These are phyloP conservation scores for Metarhizium robertsii DNA, from an alignment of 2,329 filamentous ascomycete genomes.

Conservation along the genomic window DNA sequence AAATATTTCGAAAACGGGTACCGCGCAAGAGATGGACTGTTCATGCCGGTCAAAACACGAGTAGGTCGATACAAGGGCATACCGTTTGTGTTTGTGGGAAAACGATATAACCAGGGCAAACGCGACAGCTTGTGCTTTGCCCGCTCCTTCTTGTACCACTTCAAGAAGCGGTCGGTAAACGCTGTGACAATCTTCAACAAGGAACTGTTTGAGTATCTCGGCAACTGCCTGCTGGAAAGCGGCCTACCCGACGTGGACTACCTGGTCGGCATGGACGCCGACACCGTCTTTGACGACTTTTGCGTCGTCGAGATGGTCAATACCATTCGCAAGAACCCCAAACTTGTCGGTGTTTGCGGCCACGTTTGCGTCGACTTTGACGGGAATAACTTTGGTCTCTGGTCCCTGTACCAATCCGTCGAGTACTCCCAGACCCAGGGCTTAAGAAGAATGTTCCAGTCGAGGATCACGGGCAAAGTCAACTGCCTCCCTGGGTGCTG, in stretches of 20 bases:
- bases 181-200: constrained; percentile 36
- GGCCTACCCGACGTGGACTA: constrained; percentile 31
- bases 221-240: constrained; percentile 26
- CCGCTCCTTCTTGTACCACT: constrained; percentile 39
- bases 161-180: constrained; percentile 31
- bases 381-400: constrained; percentile 29
- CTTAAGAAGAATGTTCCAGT: constrained; percentile 38
- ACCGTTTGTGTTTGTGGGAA: constrained; percentile 38
- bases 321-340: constrained; percentile 31
- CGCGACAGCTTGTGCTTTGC: constrained; percentile 39
- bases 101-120: constrained; percentile 40
- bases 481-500: constrained; percentile 40
- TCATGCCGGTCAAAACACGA: constrained; percentile 35
- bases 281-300: constrained; percentile 34
- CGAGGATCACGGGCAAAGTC: constrained; percentile 38
- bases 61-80: constrained; percentile 35
- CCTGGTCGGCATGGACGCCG: constrained; percentile 38
- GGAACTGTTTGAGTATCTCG: constrained; percentile 31
- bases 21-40: constrained; percentile 33
- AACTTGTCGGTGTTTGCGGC: constrained; percentile 37
- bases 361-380: constrained; percentile 39
- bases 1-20: constrained; percentile 32
- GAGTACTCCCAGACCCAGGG: constrained; percentile 39
- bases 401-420: constrained; percentile 37
- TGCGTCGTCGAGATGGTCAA: constrained; percentile 35